Evolutionary conservation across 2,329 filamentous ascomycete species (phyloP).

Genomic region (Orbilia oligospora): DNA sequence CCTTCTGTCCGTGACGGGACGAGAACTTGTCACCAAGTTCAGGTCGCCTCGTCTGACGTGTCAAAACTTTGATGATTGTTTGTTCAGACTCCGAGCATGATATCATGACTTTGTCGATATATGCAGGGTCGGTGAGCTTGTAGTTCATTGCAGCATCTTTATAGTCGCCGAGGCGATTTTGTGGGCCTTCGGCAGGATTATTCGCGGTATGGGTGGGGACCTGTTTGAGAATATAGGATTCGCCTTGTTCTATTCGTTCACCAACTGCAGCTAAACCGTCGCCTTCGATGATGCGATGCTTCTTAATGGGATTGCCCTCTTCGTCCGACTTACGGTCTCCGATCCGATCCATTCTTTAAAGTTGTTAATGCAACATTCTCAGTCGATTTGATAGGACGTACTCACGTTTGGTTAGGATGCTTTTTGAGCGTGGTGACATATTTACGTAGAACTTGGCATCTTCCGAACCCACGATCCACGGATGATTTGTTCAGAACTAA

Average conservation of each 20-base stretch:
- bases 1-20: constrained; percentile 97
- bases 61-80: constrained; percentile 92
- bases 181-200: constrained; percentile 77
- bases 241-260: constrained; percentile 80
- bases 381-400: constrained; percentile 64
- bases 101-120: constrained; percentile 97
- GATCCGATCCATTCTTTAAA: constrained; percentile 75
- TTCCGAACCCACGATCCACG: constrained; percentile 92
- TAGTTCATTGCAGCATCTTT: constrained; percentile 80
- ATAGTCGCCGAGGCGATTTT: constrained; percentile 73
- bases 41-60: constrained; percentile 92
- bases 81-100: constrained; percentile 89
- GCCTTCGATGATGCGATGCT: constrained; percentile 81
- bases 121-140: constrained; percentile 84
- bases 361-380: constrained; percentile 56
- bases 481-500: constrained; percentile 96
- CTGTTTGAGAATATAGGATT: constrained; percentile 92
- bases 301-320: constrained; percentile 74
- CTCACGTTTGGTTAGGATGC: constrained; percentile 80
- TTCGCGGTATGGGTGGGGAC: constrained; percentile 83
- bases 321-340: constrained; percentile 74
- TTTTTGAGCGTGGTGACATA: constrained; percentile 87
- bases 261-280: constrained; percentile 93
- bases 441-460: constrained; percentile 98
- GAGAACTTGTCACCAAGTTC: constrained; percentile 99